Conservation (phyloP, 306 rosid genomes). For the Alnus rubra region DNA sequence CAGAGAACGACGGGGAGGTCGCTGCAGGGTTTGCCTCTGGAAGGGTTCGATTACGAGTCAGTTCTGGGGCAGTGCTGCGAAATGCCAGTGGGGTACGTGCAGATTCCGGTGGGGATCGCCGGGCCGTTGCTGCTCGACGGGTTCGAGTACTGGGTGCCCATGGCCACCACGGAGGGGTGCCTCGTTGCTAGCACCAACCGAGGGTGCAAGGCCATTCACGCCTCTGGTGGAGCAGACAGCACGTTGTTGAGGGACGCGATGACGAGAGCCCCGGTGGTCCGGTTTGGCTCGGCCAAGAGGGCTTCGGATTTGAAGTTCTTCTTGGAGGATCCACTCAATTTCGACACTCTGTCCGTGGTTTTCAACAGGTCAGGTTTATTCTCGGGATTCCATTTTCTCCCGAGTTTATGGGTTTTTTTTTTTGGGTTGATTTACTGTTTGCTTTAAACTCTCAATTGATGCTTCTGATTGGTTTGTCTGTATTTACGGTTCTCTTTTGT, state of each 20-base stretch:
- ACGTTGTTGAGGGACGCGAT: constrained; percentile 68
- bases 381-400: not conserved
- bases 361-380: constrained; percentile 56
- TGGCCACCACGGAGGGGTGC: constrained; percentile 93
- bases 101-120: constrained; percentile 91
- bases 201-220: constrained; percentile 78
- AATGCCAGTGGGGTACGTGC: constrained; percentile 86
- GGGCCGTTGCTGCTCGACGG: constrained; percentile 83
- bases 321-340: constrained; percentile 67
- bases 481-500: not conserved
- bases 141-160: constrained; percentile 64
- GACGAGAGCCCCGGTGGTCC: constrained; percentile 88
- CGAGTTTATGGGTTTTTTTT: not conserved
- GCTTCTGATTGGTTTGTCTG: not conserved
- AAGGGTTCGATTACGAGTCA: constrained; percentile 74
- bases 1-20: constrained; percentile 66
- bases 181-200: constrained; percentile 89
- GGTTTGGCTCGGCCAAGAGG: constrained; percentile 65
- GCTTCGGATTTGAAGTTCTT: constrained; percentile 78
- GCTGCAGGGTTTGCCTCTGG: constrained; percentile 69
- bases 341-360: constrained; percentile 50
- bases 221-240: constrained; percentile 72
- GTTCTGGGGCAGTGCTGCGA: constrained; percentile 96
- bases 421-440: not conserved
- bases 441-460: not conserved